phyloP scores from a whole-genome alignment of 768 basidiomycete genomes.

The Leucogyrophana mollusca region DNA sequence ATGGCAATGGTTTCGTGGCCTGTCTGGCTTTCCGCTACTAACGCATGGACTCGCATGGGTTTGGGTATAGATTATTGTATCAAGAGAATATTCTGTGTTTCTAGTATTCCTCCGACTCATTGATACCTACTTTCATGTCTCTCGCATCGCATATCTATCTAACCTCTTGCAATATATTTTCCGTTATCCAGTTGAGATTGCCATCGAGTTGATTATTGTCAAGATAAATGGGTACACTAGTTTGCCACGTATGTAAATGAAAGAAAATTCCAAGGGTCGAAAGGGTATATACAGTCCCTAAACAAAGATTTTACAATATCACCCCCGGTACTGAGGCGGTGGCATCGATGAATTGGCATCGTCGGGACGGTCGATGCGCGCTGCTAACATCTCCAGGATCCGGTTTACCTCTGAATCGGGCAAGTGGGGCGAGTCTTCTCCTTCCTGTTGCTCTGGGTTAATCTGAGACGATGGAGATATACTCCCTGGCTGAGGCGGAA shows the following conservation, averaged over 20 bases:
- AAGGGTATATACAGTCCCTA: no score
- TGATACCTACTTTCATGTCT: constrained; percentile 4
- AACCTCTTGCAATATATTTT: constrained; percentile 1
- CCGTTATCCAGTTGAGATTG: no score
- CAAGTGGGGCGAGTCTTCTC: neutral
- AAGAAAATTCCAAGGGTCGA: no score
- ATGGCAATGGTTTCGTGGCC: constrained; percentile 4
- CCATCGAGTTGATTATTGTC: no score
- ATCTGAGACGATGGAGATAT: no score
- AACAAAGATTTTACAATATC: neutral
- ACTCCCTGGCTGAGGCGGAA: no score
- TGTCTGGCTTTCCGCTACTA: constrained; percentile 1
- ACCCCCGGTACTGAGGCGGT: constrained; percentile 4
- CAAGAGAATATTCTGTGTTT: constrained; percentile 16
- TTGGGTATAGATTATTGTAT: constrained; percentile 21
- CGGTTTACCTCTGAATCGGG: constrained; percentile 7
- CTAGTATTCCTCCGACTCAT: constrained; percentile 7
- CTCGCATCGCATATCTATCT: constrained; percentile 2
- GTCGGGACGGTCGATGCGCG: constrained; percentile 6
- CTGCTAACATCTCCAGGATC: constrained; percentile 4
- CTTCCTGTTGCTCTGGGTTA: no score
- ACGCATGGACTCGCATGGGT: constrained; percentile 7
- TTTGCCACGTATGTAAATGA: no score
- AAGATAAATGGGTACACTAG: no score
- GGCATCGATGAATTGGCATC: neutral